phyloP scores from a whole-genome alignment of 208 protist genomes.

The Endotrypanum monterogeii region DNA sequence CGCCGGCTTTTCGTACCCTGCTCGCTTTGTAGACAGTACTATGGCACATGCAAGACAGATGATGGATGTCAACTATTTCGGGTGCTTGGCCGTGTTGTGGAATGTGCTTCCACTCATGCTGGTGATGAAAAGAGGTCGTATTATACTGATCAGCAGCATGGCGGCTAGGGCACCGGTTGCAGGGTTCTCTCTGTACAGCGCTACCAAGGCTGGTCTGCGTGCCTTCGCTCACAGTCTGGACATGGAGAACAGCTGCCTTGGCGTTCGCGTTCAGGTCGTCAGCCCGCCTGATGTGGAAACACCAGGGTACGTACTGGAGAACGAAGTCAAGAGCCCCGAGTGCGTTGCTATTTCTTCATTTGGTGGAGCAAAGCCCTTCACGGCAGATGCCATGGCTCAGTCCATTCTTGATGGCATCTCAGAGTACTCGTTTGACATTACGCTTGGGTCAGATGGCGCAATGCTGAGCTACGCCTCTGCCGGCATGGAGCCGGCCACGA shows the following conservation, averaged over 20 bases:
- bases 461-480: constrained; percentile 57
- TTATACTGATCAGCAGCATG: constrained; percentile 85
- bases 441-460: constrained; percentile 64
- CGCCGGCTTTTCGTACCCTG: constrained; percentile 81
- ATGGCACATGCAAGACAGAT: constrained; percentile 55
- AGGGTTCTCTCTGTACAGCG: constrained; percentile 84
- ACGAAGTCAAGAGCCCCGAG: constrained; percentile 83
- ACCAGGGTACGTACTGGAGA: constrained; percentile 80
- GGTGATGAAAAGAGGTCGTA: constrained; percentile 40
- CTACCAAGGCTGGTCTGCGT: constrained; percentile 86
- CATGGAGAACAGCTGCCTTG: constrained; percentile 82
- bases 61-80: constrained; percentile 93
- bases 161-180: constrained; percentile 74
- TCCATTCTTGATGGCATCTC: constrained; percentile 59
- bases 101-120: constrained; percentile 83
- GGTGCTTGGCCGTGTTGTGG: constrained; percentile 67
- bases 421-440: constrained; percentile 80
- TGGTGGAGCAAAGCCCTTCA: constrained; percentile 64
- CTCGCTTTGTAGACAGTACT: constrained; percentile 77
- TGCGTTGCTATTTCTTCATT: constrained; percentile 77
- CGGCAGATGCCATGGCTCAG: constrained; percentile 50
- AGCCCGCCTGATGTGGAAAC: constrained; percentile 88
- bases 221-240: constrained; percentile 87
- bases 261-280: constrained; percentile 82
- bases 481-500: constrained; percentile 72